Evolutionary conservation across 2,329 filamentous ascomycete species (phyloP).

Genomic region (Phialophora tarda): DNA sequence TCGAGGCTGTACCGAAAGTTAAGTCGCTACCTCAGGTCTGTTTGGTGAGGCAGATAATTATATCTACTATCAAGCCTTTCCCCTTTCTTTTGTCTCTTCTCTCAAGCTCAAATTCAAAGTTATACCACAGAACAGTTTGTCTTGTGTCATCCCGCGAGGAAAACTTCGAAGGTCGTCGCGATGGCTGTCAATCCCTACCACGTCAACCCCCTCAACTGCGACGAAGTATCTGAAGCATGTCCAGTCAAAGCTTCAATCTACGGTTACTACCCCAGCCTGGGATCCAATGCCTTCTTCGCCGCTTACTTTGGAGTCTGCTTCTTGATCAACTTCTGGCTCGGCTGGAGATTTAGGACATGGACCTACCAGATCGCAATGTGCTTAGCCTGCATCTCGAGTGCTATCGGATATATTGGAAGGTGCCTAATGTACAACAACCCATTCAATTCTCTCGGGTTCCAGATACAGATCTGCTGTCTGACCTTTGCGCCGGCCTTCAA

Average conservation of each 20-base stretch:
- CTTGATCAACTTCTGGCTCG: conserved; percentile 56
- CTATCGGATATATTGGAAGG: conserved; percentile 62
- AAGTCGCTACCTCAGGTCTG: background rate
- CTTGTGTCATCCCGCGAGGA: background rate
- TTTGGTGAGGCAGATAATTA: background rate
- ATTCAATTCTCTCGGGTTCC: conserved; percentile 56
- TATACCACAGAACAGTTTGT: background rate
- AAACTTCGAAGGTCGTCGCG: background rate
- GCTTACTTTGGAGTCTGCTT: conserved; percentile 58
- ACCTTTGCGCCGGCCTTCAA: conserved; percentile 64
- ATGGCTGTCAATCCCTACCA: conserved; percentile 27
- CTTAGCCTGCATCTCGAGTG: conserved; percentile 57
- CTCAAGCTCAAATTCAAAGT: background rate
- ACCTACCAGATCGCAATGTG: conserved; percentile 57
- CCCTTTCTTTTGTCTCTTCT: background rate
- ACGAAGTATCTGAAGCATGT: conserved; percentile 47
- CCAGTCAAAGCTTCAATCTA: conserved; percentile 57
- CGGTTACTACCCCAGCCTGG: conserved; percentile 59
- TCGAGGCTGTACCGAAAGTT: background rate
- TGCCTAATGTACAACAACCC: conserved; percentile 61
- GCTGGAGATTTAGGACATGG: conserved; percentile 60
- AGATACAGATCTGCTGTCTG: conserved; percentile 59
- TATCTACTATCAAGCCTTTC: background rate
- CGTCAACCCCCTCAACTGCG: conserved; percentile 34
- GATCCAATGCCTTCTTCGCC: conserved; percentile 59